phyloP scores from a whole-genome alignment of 192 early-diverging fungal genomes.

The Podila verticillata region DNA sequence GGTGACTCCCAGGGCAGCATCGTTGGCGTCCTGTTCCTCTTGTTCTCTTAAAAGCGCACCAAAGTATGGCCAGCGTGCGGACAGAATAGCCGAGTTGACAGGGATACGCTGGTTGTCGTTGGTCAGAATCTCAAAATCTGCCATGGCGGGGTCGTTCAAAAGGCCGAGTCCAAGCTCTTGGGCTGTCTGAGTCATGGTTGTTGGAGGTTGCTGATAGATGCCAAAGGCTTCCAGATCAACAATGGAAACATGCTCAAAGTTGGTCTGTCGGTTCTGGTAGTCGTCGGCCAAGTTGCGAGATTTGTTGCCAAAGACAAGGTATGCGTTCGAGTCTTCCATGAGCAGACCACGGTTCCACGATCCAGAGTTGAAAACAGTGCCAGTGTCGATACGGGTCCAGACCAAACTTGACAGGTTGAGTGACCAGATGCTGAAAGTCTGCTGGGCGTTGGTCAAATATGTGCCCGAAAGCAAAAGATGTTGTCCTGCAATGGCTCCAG shows the following conservation, averaged over 20 bases:
- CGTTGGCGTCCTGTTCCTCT: constrained; percentile 28
- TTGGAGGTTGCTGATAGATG: constrained; percentile 59
- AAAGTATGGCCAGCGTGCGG: constrained; percentile 59
- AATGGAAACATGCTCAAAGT: constrained; percentile 73
- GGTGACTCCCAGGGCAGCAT: too few species aligned
- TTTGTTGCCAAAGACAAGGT: constrained; percentile 75
- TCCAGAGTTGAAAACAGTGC: constrained; percentile 70
- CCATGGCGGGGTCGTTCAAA: constrained; percentile 53
- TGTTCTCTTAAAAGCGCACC: constrained; percentile 47
- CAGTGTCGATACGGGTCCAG: constrained; percentile 74
- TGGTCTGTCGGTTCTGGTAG: constrained; percentile 79
- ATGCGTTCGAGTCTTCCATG: constrained; percentile 64
- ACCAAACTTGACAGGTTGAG: constrained; percentile 62
- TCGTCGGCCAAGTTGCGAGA: constrained; percentile 73
- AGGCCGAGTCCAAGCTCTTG: constrained; percentile 60
- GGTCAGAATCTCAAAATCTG: constrained; percentile 58
- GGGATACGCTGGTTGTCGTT: constrained; percentile 54
- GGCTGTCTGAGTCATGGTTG: constrained; percentile 54
- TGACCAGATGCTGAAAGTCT: constrained; percentile 75
- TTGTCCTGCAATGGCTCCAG: constrained; percentile 70
- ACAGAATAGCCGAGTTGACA: constrained; percentile 56
- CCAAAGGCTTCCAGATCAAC: constrained; percentile 79
- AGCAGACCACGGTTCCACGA: constrained; percentile 80
- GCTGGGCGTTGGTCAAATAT: constrained; percentile 67
- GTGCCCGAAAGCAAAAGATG: constrained; percentile 75